Conservation (phyloP, 1,284 basidiomycete genomes). For the Rhodotorula sp. region DNA sequence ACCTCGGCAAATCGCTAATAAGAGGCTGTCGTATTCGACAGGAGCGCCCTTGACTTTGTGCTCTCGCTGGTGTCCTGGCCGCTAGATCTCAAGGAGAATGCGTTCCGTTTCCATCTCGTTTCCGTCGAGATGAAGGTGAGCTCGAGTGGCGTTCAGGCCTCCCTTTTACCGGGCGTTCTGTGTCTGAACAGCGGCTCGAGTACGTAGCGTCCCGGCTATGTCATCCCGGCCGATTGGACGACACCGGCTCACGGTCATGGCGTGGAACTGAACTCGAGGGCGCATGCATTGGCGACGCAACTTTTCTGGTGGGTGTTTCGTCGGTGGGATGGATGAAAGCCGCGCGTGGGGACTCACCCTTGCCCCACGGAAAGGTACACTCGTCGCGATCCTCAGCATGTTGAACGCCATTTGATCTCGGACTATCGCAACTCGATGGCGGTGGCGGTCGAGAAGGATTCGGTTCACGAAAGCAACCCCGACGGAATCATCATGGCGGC, state of each 20-base stretch:
- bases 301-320: not conserved
- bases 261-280: not conserved
- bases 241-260: not conserved
- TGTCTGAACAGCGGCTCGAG: not conserved
- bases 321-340: not conserved
- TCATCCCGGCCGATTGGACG: not conserved
- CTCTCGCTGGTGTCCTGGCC: conserved; percentile 7
- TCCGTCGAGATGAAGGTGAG: conserved; percentile 9
- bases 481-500: not conserved
- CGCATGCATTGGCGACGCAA: not conserved
- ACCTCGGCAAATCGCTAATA: not conserved
- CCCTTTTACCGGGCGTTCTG: not conserved
- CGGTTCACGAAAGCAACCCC: not conserved
- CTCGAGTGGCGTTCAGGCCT: not conserved
- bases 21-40: not conserved
- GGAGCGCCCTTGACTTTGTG: conserved; percentile 7
- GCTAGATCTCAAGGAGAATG: not conserved
- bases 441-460: not conserved
- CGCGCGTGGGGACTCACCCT: not conserved
- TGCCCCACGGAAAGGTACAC: not conserved
- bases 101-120: conserved; percentile 3
- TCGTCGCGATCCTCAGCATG: not conserved
- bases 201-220: conserved; percentile 9
- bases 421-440: not conserved
- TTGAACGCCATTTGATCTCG: not conserved